Evolutionary conservation across 257 asterid genomes (phyloP).

Genomic region (Plectranthus barbatus): DNA sequence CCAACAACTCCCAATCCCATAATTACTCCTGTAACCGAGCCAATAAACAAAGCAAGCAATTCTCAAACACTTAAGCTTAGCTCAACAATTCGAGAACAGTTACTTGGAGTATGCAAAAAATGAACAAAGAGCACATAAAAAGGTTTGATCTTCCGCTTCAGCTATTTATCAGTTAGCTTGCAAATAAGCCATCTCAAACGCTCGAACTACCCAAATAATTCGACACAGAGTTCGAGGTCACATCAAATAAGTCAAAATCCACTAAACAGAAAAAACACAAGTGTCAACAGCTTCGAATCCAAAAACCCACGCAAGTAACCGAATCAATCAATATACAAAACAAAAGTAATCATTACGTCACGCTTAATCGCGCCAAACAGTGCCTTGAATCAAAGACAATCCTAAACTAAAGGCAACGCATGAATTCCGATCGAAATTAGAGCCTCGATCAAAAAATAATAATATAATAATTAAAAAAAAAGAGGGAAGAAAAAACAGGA

Average conservation of each 20-base stretch:
- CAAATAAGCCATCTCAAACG: not conserved
- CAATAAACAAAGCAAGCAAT: not conserved
- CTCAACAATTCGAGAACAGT: too few species aligned
- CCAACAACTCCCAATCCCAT: not conserved
- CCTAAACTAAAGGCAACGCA: conserved; percentile 7
- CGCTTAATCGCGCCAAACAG: not conserved
- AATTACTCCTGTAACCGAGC: not conserved
- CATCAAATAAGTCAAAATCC: conserved; percentile 5
- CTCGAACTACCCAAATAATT: not conserved
- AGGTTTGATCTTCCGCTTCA: not conserved
- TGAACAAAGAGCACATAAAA: not conserved
- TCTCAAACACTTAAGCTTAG: too few species aligned
- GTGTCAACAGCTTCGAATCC: not conserved
- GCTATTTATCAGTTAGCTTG: not conserved
- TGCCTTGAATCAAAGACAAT: too few species aligned
- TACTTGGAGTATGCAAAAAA: not conserved
- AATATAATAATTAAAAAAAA: not conserved
- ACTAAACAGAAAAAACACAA: conserved; percentile 8
- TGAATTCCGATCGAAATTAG: conserved; percentile 7
- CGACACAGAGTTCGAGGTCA: not conserved
- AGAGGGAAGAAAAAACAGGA: too few species aligned
- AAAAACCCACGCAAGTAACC: not conserved
- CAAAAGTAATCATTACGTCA: not conserved
- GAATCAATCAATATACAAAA: not conserved
- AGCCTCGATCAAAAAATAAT: not conserved